Evolutionary conservation across 2,329 filamentous ascomycete genomes (phyloP).

Genomic region (Colletotrichum limetticola): DNA sequence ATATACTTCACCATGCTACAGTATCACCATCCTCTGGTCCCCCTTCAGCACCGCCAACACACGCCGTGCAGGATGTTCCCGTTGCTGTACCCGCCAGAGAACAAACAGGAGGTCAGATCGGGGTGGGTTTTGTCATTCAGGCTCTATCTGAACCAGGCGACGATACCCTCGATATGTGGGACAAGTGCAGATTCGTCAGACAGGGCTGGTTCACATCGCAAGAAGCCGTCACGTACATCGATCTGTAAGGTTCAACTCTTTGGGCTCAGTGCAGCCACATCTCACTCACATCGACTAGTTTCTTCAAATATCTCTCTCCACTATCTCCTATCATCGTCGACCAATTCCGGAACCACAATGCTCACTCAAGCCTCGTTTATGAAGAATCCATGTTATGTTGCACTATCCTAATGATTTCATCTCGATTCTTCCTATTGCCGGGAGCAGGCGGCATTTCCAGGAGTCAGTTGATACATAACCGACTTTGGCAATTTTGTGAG

Average conservation of each 20-base stretch:
- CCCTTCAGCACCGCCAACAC: background rate
- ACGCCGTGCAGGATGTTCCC: background rate
- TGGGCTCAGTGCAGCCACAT: background rate
- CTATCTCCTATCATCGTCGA: background rate
- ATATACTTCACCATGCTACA: background rate
- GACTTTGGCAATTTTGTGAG: constrained; percentile 39
- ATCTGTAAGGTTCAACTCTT: constrained; percentile 33
- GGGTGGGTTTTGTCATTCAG: background rate
- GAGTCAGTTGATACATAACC: constrained; percentile 36
- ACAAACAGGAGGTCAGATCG: background rate
- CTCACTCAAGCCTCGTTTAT: constrained; percentile 30
- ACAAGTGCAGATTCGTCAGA: constrained; percentile 40
- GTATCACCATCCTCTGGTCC: background rate
- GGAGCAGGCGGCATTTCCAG: constrained; percentile 37
- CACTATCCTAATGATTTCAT: constrained; percentile 37
- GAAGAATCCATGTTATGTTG: constrained; percentile 39
- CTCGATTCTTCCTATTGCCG: constrained; percentile 38
- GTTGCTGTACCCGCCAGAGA: background rate
- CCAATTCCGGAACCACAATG: constrained; percentile 14
- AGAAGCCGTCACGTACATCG: constrained; percentile 41
- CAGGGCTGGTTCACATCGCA: constrained; percentile 41
- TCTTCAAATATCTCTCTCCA: constrained; percentile 21
- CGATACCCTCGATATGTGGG: constrained; percentile 38
- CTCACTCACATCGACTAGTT: background rate
- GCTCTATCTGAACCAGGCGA: constrained; percentile 37